These are phyloP conservation scores for Xerocomus nothofagi DNA, from an alignment of 1,284 basidiomycete genomes.

Conservation along the genomic window DNA sequence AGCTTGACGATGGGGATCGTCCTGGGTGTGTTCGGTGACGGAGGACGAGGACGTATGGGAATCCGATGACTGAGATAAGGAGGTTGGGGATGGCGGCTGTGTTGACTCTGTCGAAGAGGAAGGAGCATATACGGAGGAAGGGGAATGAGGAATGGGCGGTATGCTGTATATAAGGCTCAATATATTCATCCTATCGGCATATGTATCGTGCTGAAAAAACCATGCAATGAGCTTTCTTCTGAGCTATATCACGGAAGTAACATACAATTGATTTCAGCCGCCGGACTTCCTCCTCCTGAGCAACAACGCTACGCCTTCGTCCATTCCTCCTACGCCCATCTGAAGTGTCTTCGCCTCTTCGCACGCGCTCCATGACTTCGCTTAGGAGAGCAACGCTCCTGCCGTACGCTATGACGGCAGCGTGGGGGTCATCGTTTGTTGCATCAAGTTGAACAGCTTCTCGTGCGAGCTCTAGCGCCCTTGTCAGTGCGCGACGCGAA, in stretches of 20 bases:
- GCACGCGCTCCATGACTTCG: slow-evolving; percentile 84
- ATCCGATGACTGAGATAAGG: slow-evolving; percentile 55
- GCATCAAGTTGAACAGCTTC: slow-evolving; percentile 81
- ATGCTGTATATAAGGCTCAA: slow-evolving; percentile 83
- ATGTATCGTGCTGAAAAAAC: slow-evolving; percentile 72
- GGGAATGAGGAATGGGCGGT: slow-evolving; percentile 65
- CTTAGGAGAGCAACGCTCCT: slow-evolving; percentile 79
- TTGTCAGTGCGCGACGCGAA: slow-evolving; percentile 74
- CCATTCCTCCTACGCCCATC: slow-evolving; percentile 58
- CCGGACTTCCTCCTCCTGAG: slow-evolving; percentile 81
- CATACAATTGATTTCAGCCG: slow-evolving; percentile 79
- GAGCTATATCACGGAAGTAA: slow-evolving; percentile 24
- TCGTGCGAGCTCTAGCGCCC: slow-evolving; percentile 77
- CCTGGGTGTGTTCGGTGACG: slow-evolving; percentile 39
- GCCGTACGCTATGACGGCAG: slow-evolving; percentile 77
- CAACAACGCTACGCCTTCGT: slow-evolving; percentile 72
- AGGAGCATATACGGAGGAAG: slow-evolving; percentile 51
- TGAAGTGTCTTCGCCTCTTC: slow-evolving; percentile 75
- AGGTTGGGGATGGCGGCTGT: slow-evolving; percentile 48
- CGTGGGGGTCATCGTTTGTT: slow-evolving; percentile 78
- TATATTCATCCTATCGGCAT: slow-evolving; percentile 86
- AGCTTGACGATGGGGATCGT: slow-evolving; percentile 31
- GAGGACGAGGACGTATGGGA: slow-evolving; percentile 40
- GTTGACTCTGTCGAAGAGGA: slow-evolving; percentile 54
- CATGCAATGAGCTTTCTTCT: slow-evolving; percentile 14